phyloP scores from a whole-genome alignment of 2,329 filamentous ascomycete species.

The Botrytis paeoniae region DNA sequence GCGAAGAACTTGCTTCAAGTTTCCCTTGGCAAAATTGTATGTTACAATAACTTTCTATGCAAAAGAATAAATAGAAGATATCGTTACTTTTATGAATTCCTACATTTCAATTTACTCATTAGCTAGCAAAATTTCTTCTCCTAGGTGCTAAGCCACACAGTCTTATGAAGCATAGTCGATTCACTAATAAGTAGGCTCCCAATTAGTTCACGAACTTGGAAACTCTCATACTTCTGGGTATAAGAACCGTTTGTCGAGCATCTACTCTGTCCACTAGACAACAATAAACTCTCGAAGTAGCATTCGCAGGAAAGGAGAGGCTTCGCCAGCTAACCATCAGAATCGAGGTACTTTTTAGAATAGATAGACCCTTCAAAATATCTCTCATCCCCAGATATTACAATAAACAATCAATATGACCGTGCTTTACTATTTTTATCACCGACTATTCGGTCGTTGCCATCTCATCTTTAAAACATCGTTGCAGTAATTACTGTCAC shows the following conservation, averaged over 20 bases:
- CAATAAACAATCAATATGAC: not conserved
- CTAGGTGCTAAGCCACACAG: rapidly evolving
- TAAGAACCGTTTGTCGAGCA: not conserved
- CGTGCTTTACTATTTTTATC: not conserved
- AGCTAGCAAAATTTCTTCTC: no score
- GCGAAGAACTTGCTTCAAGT: no score
- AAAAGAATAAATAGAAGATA: not conserved
- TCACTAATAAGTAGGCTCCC: not conserved
- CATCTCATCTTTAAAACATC: not conserved
- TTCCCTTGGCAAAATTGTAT: rapidly evolving
- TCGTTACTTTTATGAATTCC: not conserved
- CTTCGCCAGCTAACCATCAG: not conserved
- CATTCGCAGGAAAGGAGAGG: rapidly evolving
- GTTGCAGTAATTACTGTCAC: not conserved
- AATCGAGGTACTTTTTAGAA: not conserved
- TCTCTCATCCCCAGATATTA: rapidly evolving
- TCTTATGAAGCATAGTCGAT: not conserved
- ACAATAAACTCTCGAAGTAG: not conserved
- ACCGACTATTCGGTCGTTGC: not conserved
- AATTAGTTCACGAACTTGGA: not conserved
- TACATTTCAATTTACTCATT: not conserved
- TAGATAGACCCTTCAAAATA: not conserved
- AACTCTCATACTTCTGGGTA: not conserved
- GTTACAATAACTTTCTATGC: not conserved
- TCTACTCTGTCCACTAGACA: not conserved